These are phyloP conservation scores for Tylopilus sp. DNA, from an alignment of 1,284 basidiomycete genomes.

Conservation along the genomic window DNA sequence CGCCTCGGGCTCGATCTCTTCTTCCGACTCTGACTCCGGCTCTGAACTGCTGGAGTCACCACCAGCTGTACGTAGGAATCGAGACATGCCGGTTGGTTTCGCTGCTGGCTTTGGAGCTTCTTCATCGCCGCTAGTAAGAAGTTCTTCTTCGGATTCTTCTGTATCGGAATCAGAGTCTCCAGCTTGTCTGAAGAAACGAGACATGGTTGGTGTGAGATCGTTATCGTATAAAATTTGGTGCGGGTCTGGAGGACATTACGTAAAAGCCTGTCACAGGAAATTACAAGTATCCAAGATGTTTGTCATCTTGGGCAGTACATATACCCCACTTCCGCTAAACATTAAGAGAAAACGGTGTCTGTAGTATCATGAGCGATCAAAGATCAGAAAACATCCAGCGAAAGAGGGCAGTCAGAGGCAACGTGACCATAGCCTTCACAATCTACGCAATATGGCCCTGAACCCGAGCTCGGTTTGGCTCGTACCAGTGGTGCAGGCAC, in stretches of 20 bases:
- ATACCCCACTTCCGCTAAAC: conserved; percentile 11
- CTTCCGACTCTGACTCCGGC: conserved; percentile 45
- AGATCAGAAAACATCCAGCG: conserved; percentile 68
- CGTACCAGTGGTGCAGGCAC: conserved; percentile 9
- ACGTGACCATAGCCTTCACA: conserved; percentile 71
- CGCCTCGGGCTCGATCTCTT: conserved; percentile 41
- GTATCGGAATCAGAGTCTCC: conserved; percentile 77
- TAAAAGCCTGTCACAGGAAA: conserved; percentile 10
- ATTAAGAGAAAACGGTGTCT: conserved; percentile 5
- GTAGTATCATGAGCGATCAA: conserved; percentile 8
- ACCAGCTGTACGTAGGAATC: conserved; percentile 60
- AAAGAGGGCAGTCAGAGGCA: conserved; percentile 70
- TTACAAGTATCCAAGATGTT: not conserved
- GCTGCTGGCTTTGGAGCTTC: conserved; percentile 48
- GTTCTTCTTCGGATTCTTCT: conserved; percentile 76
- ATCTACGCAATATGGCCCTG: conserved; percentile 63
- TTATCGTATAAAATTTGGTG: conserved; percentile 27
- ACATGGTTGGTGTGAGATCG: conserved; percentile 49
- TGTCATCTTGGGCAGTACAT: conserved; percentile 8
- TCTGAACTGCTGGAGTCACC: conserved; percentile 41
- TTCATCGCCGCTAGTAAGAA: conserved; percentile 73
- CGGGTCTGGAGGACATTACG: conserved; percentile 13
- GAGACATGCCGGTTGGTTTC: conserved; percentile 64
- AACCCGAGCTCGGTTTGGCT: conserved; percentile 8
- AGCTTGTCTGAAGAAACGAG: conserved; percentile 82